Percentiles rank a stretch among this genome's conserved stretches.
Conservation (phyloP, 116 monocot species). For the Posidonia oceanica region DNA sequence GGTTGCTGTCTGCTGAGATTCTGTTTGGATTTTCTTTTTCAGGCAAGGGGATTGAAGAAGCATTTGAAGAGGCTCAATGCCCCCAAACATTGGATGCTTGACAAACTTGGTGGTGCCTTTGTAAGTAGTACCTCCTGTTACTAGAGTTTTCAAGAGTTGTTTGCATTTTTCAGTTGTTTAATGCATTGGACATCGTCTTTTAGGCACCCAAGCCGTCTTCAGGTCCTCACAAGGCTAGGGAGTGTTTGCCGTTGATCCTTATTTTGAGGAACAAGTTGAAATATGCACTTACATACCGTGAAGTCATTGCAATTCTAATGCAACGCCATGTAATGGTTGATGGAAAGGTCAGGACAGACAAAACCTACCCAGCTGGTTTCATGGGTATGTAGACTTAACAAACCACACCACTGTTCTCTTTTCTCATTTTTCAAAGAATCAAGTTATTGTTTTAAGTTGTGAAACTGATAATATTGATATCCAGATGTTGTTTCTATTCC, state of each 20-base stretch:
- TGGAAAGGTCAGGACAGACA: slow-evolving; percentile 62
- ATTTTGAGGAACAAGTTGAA: slow-evolving; percentile 69
- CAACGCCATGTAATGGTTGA: slow-evolving; percentile 73
- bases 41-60: slow-evolving; percentile 68
- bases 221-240: slow-evolving; percentile 69
- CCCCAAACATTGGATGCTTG: slow-evolving; percentile 63
- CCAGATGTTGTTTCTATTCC: slow-evolving; percentile 64
- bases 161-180: neutral
- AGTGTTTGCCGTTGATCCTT: slow-evolving; percentile 64
- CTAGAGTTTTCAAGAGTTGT: neutral
- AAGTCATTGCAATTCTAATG: slow-evolving; percentile 65
- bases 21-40: neutral
- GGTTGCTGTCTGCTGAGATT: too few species aligned
- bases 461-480: neutral
- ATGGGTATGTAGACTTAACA: slow-evolving; percentile 38
- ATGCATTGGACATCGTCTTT: neutral
- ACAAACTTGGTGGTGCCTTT: slow-evolving; percentile 71
- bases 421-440: neutral
- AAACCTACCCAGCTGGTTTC: slow-evolving; percentile 74
- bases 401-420: neutral
- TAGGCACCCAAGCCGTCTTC: slow-evolving; percentile 78
- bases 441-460: neutral
- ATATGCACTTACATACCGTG: slow-evolving; percentile 59
- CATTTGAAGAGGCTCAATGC: slow-evolving; percentile 77
- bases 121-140: slow-evolving; percentile 17